Base-by-base conservation (phyloP, 495 filamentous ascomycete genomes). In the Aspergillus nanangensis region DNA sequence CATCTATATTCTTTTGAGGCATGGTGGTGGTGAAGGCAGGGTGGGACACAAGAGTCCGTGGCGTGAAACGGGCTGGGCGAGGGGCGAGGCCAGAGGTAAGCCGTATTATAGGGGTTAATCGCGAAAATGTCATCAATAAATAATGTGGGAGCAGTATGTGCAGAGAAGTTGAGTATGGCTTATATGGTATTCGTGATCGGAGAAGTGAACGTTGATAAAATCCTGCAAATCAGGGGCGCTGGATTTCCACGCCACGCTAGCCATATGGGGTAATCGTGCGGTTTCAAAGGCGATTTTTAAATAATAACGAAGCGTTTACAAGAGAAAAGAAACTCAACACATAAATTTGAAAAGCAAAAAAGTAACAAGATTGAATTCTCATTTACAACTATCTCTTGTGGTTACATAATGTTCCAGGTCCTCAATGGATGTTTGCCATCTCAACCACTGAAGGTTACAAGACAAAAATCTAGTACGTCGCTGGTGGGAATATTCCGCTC, bases 401-500 rank as follows among this genome's bases (percentile, higher is more conserved):
- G 5, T 17, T 36, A 36, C 33, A 29, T 9, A 9, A 67, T 72
- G 69, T 71, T 47, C 65, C 66, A 67, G 63, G 61, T 71, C 70
- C 55, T 74, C 70, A 74, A 74, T 74, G 70, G 70, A 74, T 47
- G 65, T 72, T 37, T 67, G 70, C 62, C 69, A 74, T 52, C 52
- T 65, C 65, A 56, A 55, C 56, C 11, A 11, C 25, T 7, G 25
- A 44, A 47, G 48, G 51, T 56, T 61, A 62, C 55, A 53, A 57
- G 62, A 68, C 70, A 74, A 51, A 68, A 58, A 70, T 74, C 70
- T 72, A 74, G 70, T 74, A 74, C 70, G 45, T 70, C 69, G 61
- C 67, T 66, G 70, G 63, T 49, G 42, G 39, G 45, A 60, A 40
- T 57, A 40, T 43, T 59, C 55, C 52, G 25, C 34, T 72, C 54